phyloP scores from a whole-genome alignment of 2,329 filamentous ascomycete species.

The Stagonosporopsis rhizophila region DNA sequence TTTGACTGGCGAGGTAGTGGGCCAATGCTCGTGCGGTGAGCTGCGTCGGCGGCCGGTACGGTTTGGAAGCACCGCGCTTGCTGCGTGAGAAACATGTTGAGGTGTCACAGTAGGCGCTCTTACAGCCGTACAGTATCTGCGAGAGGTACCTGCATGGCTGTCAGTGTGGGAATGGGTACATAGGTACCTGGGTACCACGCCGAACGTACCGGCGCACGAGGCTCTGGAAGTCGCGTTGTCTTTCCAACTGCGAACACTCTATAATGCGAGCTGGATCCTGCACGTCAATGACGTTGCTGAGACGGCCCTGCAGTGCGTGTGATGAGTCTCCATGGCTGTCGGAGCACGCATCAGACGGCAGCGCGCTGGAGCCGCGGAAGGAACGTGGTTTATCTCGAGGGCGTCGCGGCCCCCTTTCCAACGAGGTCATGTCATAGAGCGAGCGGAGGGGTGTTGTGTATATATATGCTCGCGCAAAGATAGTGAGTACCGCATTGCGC shows the following conservation, averaged over 20 bases:
- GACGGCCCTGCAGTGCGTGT: not conserved
- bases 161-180: no score
- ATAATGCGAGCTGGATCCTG: constrained; percentile 37
- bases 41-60: constrained; percentile 78
- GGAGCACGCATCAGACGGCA: not conserved
- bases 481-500: constrained; percentile 18
- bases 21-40: constrained; percentile 84
- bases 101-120: constrained; percentile 70
- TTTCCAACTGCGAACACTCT: constrained; percentile 37
- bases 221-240: constrained; percentile 42
- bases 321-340: not conserved
- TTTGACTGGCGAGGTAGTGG: constrained; percentile 79
- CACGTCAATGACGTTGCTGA: constrained; percentile 29
- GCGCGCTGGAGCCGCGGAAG: not conserved
- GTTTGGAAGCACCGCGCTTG: constrained; percentile 70
- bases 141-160: constrained; percentile 68
- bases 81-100: constrained; percentile 83
- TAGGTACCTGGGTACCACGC: not conserved
- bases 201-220: constrained; percentile 40
- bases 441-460: not conserved
- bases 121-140: constrained; percentile 84
- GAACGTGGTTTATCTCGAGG: constrained; percentile 15
- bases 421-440: constrained; percentile 37
- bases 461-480: constrained; percentile 7
- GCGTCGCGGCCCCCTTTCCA: constrained; percentile 15